Evolutionary conservation across 805 yeast species (phyloP).

Genomic region (Cyberlindnera nakhonratchasimensis): DNA sequence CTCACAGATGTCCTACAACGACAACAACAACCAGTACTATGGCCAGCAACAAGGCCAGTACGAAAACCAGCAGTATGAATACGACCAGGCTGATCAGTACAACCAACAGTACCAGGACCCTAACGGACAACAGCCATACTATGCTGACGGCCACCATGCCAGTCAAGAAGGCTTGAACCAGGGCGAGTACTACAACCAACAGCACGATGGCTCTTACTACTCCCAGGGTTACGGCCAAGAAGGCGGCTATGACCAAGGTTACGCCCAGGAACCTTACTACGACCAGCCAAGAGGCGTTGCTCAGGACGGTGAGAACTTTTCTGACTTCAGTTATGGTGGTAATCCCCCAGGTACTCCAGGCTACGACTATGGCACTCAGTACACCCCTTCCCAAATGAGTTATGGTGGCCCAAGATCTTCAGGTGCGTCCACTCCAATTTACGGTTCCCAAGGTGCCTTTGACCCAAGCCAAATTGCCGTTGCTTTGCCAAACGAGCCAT

Average conservation of each 20-base stretch:
- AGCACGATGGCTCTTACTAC: slow-evolving; percentile 30
- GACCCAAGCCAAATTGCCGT: slow-evolving; percentile 61
- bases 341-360: slow-evolving; percentile 59
- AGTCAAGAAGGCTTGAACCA: slow-evolving; percentile 30
- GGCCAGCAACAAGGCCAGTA: slow-evolving; percentile 10
- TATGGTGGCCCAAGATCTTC: slow-evolving; percentile 84
- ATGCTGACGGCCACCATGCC: slow-evolving; percentile 33
- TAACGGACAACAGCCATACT: slow-evolving; percentile 41
- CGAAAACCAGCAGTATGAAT: slow-evolving; percentile 19
- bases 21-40: slow-evolving; percentile 15
- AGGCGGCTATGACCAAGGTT: slow-evolving; percentile 45
- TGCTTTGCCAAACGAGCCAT: slow-evolving; percentile 86
- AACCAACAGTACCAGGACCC: slow-evolving; percentile 35
- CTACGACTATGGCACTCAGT: slow-evolving; percentile 62
- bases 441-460: slow-evolving; percentile 58
- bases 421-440: slow-evolving; percentile 93
- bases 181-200: slow-evolving; percentile 30
- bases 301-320: slow-evolving; percentile 58
- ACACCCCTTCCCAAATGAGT: slow-evolving; percentile 84
- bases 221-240: slow-evolving; percentile 48
- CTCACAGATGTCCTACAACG: slow-evolving; percentile 19
- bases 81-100: slow-evolving; percentile 34
- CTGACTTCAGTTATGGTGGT: slow-evolving; percentile 62
- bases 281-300: slow-evolving; percentile 49
- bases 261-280: slow-evolving; percentile 45